Evolutionary conservation across 75 land plant genomes (phyloP).

Genomic region (Selaginella tamariscina): DNA sequence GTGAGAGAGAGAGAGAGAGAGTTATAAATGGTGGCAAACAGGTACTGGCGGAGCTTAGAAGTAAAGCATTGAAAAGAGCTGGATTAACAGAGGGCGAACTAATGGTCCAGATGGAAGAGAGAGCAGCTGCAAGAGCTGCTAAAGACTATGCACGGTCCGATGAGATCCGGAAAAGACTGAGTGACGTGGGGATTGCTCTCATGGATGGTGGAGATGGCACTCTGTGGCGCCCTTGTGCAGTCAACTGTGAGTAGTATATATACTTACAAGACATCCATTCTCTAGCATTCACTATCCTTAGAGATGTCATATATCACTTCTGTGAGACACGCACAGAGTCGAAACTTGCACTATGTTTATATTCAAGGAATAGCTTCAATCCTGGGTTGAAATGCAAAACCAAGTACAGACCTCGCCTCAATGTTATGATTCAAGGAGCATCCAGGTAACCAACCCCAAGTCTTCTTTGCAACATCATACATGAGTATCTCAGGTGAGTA

Average conservation of each 20-base stretch:
- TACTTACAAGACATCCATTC: too few species aligned
- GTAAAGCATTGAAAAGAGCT: conserved; percentile 62
- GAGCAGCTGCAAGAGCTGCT: conserved; percentile 53
- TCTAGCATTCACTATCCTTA: too few species aligned
- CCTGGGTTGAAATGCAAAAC: conserved; percentile 2
- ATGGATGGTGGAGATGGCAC: conserved; percentile 85
- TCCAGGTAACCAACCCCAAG: conserved; percentile 6
- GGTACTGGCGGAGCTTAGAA: conserved; percentile 60
- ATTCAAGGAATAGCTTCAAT: background rate
- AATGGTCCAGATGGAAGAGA: conserved; percentile 38
- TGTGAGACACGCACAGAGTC: too few species aligned
- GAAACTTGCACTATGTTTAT: too few species aligned
- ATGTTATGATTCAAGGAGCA: conserved; percentile 7
- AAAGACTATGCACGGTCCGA: conserved; percentile 66
- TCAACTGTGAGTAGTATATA: too few species aligned
- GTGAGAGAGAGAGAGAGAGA: too few species aligned
- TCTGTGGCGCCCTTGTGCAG: conserved; percentile 64
- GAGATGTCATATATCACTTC: too few species aligned
- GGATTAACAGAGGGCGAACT: conserved; percentile 50
- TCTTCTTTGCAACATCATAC: background rate
- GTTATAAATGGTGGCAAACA: too few species aligned
- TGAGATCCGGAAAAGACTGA: conserved; percentile 48
- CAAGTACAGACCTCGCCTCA: conserved; percentile 1
- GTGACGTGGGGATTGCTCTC: conserved; percentile 55
- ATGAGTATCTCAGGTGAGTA: conserved; percentile 1